phyloP scores from a whole-genome alignment of 73 alveolate species.

The Paramecium primaurelia region DNA sequence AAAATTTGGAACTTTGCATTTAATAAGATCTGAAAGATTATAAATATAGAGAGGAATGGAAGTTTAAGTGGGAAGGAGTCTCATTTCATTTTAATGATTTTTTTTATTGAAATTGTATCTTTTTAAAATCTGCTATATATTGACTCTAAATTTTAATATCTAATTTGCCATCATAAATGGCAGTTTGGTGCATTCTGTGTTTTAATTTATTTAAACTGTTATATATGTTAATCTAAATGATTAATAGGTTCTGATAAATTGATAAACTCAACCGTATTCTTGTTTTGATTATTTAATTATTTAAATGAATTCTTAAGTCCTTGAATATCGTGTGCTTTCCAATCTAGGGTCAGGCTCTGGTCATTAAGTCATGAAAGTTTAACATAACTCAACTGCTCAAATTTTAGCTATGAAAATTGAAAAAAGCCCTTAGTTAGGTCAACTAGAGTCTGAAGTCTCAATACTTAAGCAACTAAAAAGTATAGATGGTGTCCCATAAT shows the following conservation, averaged over 20 bases:
- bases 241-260: not conserved
- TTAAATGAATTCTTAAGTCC: not conserved
- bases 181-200: not conserved
- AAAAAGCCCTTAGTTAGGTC: not conserved
- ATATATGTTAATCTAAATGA: not conserved
- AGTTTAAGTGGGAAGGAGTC: constrained; percentile 9
- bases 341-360: not conserved
- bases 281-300: not conserved
- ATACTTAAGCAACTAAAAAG: not conserved
- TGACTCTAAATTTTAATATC: not conserved
- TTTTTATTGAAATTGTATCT: not conserved
- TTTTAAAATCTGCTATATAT: not conserved
- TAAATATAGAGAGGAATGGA: not conserved
- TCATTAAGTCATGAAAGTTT: not conserved
- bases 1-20: constrained; percentile 46
- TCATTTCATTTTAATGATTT: not conserved
- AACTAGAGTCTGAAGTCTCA: not conserved
- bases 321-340: not conserved
- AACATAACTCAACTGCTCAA: not conserved
- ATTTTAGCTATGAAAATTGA: not conserved
- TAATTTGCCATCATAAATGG: not conserved
- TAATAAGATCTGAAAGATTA: constrained; percentile 21
- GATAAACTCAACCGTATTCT: not conserved
- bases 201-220: not conserved
- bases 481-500: not conserved